A percentile compares a stretch with the other conserved stretches of the same genome.
Conservation (phyloP, 345 rosid species). For the Hypericum androsaemum region DNA sequence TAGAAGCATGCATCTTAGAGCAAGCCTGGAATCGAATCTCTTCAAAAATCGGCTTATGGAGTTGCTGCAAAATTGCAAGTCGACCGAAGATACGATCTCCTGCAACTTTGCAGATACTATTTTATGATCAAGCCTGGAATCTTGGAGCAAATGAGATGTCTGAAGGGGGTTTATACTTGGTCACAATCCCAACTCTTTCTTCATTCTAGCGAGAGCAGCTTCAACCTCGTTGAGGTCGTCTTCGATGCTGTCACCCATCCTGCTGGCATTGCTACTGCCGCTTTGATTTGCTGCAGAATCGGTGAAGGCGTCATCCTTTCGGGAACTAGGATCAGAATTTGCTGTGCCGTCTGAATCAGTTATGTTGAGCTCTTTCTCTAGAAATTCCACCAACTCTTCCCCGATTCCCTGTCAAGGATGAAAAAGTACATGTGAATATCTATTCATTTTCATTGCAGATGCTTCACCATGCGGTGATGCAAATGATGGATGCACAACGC, state of each 20-base stretch:
- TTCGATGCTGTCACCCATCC: constrained; percentile 45
- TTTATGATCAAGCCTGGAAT: not conserved
- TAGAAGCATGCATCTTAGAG: too few species aligned
- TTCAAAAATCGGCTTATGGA: too few species aligned
- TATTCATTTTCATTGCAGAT: not conserved
- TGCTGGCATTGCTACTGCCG: constrained; percentile 16
- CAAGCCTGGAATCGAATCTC: too few species aligned
- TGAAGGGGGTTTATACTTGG: not conserved
- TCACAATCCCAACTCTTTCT: constrained; percentile 78
- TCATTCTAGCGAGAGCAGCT: constrained; percentile 76
- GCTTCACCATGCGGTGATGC: not conserved
- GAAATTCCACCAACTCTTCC: constrained; percentile 89
- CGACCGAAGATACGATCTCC: too few species aligned
- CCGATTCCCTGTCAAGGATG: constrained; percentile 53
- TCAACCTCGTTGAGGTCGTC: constrained; percentile 79
- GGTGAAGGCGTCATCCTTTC: constrained; percentile 14
- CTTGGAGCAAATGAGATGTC: not conserved
- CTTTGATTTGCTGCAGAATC: constrained; percentile 20
- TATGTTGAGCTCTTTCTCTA: constrained; percentile 78
- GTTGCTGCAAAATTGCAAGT: too few species aligned
- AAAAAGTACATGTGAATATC: constrained; percentile 3
- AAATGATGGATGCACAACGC: not conserved
- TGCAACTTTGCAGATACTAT: too few species aligned
- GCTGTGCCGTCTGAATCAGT: constrained; percentile 36
- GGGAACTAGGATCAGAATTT: constrained; percentile 9